Base-by-base conservation (phyloP, 805 yeast species). In the Candida manassasensis region DNA sequence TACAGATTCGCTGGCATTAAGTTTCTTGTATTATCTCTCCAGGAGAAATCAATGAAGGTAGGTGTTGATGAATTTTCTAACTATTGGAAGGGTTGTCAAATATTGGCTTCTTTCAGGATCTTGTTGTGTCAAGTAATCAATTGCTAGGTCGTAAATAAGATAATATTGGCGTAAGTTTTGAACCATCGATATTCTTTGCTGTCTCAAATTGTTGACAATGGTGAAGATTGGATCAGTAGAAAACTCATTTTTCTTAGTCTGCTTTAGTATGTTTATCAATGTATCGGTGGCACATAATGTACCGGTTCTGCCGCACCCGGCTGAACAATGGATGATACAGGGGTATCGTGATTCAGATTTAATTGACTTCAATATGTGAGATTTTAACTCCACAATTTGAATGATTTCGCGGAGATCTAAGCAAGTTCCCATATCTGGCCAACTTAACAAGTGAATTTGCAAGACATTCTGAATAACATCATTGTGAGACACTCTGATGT, bases 221-320 rank as follows among this genome's bases (percentile, higher is more conserved):
- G 55, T 58, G 39, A 63, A 71, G 4, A 75, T 60, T n/a, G 75
- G 67, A 43, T 74, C 75, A 15, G 49, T 25, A 31, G 32, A 41
- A 32, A 52, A 40, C 29, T 43, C 45, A 16, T 24, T 21, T 18
- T 36, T 16, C 4, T 24, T 36, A 11, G 22, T 17, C 32, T 37
- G 19, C 36, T 48, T 32, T 38, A 47, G 42, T 6, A 49, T 36
- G 28, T 47, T 53, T 26, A 56, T 46, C 19, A 66, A 43, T 10
- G 67, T 51, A 45, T 67, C 71, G 17, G 63, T 45, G 11, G 67
- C 52, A 29, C 63, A 57, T 29, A 63, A 60, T 2, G 96, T 84
- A 2, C 98, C 98, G 0, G 97, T 87, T 39, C 98, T 68, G 13
- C 98, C 98, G 52, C 95, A 88, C 0, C 98, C 98, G 1, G 97